A percentile compares a stretch with the other conserved stretches of the same genome.
Evolutionary conservation across 257 asterid genomes (phyloP).

Genomic region (Fraxinus anomala): DNA sequence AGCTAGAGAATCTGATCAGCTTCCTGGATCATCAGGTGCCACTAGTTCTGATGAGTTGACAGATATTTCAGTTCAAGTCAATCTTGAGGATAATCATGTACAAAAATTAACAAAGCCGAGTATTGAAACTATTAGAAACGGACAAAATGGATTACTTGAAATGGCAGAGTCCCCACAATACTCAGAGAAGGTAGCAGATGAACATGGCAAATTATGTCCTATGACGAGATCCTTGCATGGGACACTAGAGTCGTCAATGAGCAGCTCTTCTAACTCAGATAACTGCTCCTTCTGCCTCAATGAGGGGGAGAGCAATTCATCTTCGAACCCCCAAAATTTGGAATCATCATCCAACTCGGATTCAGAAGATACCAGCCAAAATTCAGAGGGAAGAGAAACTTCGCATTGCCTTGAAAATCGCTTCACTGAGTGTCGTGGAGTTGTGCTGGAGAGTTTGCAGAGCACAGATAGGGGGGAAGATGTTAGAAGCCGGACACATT

Average conservation of each 20-base stretch:
- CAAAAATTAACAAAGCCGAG: constrained; percentile 27
- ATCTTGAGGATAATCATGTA: constrained; percentile 37
- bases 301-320: constrained; percentile 79
- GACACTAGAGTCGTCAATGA: constrained; percentile 42
- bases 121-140: constrained; percentile 31
- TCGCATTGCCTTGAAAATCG: constrained; percentile 44
- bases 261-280: constrained; percentile 69
- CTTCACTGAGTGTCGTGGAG: constrained; percentile 35
- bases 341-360: constrained; percentile 80
- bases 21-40: constrained; percentile 49
- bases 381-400: constrained; percentile 63
- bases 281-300: constrained; percentile 83
- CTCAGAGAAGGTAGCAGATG: constrained; percentile 46
- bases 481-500: constrained; percentile 30
- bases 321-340: constrained; percentile 58
- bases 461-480: constrained; percentile 33
- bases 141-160: constrained; percentile 30
- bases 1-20: constrained; percentile 53
- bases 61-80: constrained; percentile 42
- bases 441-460: constrained; percentile 30
- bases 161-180: constrained; percentile 38
- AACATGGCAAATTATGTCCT: constrained; percentile 40
- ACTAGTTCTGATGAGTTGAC: constrained; percentile 50
- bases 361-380: constrained; percentile 75
- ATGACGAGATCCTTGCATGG: constrained; percentile 29